Evolutionary conservation across 2,329 filamentous ascomycete genomes (phyloP), one percentile per base, ranked within the genome.

Genomic region (Tolypocladium cylindrosporum): DNA sequence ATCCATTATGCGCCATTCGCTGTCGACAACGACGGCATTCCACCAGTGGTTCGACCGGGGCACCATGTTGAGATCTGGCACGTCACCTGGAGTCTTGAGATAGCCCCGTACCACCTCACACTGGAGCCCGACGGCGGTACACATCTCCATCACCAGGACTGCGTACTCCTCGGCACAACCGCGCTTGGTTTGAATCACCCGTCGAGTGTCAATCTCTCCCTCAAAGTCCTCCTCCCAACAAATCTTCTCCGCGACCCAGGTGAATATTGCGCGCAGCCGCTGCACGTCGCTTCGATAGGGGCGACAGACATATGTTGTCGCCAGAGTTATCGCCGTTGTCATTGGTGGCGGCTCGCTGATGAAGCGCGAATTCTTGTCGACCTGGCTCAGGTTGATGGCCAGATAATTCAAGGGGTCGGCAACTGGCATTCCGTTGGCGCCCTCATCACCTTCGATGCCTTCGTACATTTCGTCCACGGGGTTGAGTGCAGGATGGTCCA

Each of bases 1-100:
- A 71, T 99, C 94, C 77, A 99, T 90, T 63, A 97, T 89, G 55
- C 94, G 88, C 94, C 94, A 99, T 73, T 97, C 91, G 27, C 89
- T 88, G 71, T 99, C 94, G 10, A 97, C 86, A 41, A 97, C 76
- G 21, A 97, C 90, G 0, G 91, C 87, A 65, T 99, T 99, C 94
- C 94, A 99, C 86, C 89, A 97, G 74, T 99, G 94, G 67, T 99
- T 99, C 0, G 93, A 82, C 37, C 87, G 85, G n/a, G 90, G 90
- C 71, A 93, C 84, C 59, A 88, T 87, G 61, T 89, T 89, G 50
- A 91, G 78, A 65, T 97, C 92, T 1, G 88, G 78, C 9, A 87
- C 76, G 66, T 97, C 94, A 0, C 93, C 93, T 0, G 94, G 94
- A 1, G 83, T 80, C 71, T 99, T 99, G 58, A 99, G 83, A 68